Evolutionary conservation across 176 grass and related monocot genomes (phyloP).

Genomic region (Secale cereale): DNA sequence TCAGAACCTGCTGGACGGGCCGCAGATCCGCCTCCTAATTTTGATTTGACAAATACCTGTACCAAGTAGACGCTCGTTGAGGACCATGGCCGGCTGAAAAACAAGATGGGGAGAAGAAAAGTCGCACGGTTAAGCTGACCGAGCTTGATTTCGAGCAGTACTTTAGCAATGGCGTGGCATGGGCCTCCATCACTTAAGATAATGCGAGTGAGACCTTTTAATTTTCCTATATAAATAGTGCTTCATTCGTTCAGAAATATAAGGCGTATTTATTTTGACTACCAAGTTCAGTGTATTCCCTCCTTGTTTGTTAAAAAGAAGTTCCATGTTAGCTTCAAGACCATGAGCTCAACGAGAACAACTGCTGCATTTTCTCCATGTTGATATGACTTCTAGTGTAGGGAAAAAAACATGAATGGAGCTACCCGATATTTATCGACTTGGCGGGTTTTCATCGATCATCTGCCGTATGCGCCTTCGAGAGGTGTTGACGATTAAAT

Average conservation of each 20-base stretch:
- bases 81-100: not conserved
- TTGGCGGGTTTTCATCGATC: not conserved
- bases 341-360: not conserved
- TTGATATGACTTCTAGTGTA: not conserved
- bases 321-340: no score
- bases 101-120: not conserved
- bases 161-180: not conserved
- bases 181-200: not conserved
- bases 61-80: constrained; percentile 14
- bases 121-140: not conserved
- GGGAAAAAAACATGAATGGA: not conserved
- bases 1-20: not conserved
- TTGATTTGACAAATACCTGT: constrained; percentile 33
- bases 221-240: not conserved
- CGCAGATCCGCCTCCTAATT: not conserved
- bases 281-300: not conserved
- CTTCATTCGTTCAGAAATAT: not conserved
- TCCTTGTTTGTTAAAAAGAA: no score
- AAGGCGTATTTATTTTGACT: not conserved
- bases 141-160: not conserved
- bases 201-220: not conserved
- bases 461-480: no score
- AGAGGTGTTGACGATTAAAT: not conserved
- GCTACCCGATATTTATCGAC: not conserved
- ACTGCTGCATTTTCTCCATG: not conserved